Percentiles rank a stretch among this genome's conserved stretches.
Conservation (phyloP, 495 filamentous ascomycete species). For the Neurospora sublineolata region DNA sequence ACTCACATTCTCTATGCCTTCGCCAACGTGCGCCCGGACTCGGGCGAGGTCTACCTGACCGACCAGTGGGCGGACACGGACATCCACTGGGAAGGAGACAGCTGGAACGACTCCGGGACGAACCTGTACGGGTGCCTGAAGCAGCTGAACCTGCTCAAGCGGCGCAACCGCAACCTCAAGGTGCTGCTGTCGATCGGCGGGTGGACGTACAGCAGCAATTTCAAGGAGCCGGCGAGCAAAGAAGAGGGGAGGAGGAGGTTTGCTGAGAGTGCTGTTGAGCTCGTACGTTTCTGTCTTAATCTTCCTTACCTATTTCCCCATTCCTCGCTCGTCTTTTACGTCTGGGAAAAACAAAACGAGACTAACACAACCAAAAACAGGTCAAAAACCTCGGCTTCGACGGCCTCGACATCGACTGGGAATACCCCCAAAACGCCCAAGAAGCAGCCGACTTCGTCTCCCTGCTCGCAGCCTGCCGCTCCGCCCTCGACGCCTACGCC, state of each 20-base stretch:
- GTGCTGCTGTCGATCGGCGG: conserved; percentile 88
- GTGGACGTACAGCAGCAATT: conserved; percentile 90
- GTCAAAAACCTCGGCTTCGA: conserved; percentile 52
- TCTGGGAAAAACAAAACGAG: background rate
- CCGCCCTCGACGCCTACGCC: conserved; percentile 48
- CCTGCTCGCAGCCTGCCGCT: conserved; percentile 55
- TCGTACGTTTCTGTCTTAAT: conserved; percentile 25
- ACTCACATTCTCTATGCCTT: conserved; percentile 81
- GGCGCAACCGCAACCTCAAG: conserved; percentile 77
- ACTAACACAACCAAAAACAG: background rate
- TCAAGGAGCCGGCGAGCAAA: conserved; percentile 59
- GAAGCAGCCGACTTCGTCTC: conserved; percentile 69
- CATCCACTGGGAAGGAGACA: conserved; percentile 81
- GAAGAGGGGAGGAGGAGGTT: conserved; percentile 52
- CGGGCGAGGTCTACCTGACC: conserved; percentile 58
- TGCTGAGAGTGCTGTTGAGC: conserved; percentile 52
- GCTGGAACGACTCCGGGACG: conserved; percentile 54
- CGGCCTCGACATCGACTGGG: conserved; percentile 53
- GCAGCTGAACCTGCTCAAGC: conserved; percentile 87
- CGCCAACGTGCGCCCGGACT: conserved; percentile 53
- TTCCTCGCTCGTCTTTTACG: background rate
- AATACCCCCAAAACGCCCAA: conserved; percentile 41
- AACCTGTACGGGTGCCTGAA: conserved; percentile 90
- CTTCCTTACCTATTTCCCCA: background rate
- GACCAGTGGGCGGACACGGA: conserved; percentile 79